A percentile compares a stretch with the other conserved stretches of the same genome.
These are phyloP conservation scores for Selaginella moellendorffii DNA, from an alignment of 75 land plant species.

Conservation along the genomic window DNA sequence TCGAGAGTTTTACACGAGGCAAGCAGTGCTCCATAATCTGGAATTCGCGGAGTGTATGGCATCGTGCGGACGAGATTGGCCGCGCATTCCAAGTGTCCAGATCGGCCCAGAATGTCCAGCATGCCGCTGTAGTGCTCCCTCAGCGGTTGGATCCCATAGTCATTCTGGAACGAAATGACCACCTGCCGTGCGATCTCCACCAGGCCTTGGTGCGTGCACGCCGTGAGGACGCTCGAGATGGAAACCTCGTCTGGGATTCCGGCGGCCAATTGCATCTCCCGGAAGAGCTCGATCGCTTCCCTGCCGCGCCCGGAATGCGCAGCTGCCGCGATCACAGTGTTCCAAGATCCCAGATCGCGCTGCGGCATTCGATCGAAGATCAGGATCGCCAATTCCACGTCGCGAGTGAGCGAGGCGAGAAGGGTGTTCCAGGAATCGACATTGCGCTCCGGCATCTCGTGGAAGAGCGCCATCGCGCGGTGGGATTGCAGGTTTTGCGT, in stretches of 20 bases:
- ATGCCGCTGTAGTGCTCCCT: neutral
- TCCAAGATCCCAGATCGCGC: neutral
- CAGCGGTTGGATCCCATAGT: neutral
- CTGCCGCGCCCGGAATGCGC: neutral
- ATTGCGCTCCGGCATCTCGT: constrained; percentile 4
- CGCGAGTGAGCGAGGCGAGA: neutral
- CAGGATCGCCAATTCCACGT: neutral
- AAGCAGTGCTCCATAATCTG: neutral
- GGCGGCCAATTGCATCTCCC: neutral
- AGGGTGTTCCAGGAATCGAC: neutral
- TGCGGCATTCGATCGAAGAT: neutral
- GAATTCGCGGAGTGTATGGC: neutral
- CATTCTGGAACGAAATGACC: neutral
- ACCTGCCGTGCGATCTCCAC: neutral
- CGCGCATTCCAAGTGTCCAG: neutral
- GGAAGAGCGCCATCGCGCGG: neutral
- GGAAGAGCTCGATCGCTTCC: neutral
- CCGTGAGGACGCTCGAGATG: neutral
- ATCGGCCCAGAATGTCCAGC: neutral
- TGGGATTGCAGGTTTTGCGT: neutral
- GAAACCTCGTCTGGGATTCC: neutral
- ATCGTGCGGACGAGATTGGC: neutral
- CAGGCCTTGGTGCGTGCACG: neutral
- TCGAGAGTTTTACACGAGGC: too few relatives aligned
- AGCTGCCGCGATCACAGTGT: neutral